These are phyloP conservation scores for Plicaturopsis crispa DNA, from an alignment of 768 basidiomycete species.

Conservation along the genomic window DNA sequence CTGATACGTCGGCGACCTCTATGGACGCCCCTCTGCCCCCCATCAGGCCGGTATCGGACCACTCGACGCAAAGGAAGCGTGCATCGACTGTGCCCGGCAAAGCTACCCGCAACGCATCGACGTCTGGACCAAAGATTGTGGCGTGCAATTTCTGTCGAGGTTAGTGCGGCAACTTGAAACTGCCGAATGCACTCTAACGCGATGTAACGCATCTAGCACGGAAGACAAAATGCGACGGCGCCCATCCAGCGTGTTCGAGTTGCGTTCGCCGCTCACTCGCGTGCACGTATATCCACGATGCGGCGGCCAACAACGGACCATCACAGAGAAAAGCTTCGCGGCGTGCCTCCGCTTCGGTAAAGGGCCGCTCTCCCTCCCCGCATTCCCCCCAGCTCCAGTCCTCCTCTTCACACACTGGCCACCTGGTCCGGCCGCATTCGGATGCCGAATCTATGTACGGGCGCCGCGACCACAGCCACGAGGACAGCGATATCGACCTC, in stretches of 20 bases:
- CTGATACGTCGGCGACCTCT: slow-evolving; percentile 48
- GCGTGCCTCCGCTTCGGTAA: slow-evolving; percentile 39
- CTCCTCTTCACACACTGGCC: too few species aligned
- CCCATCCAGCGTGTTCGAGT: slow-evolving; percentile 59
- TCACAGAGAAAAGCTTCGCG: slow-evolving; percentile 26
- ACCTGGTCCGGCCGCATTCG: slow-evolving; percentile 42
- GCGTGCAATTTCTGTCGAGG: slow-evolving; percentile 88
- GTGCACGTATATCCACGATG: not conserved
- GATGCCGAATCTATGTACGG: slow-evolving; percentile 30
- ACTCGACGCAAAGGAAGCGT: slow-evolving; percentile 61
- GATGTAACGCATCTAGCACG: slow-evolving; percentile 58
- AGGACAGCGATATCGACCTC: slow-evolving; percentile 46
- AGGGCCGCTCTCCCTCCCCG: slow-evolving; percentile 42
- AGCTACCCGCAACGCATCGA: slow-evolving; percentile 47
- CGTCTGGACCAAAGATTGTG: slow-evolving; percentile 78
- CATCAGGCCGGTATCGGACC: slow-evolving; percentile 58
- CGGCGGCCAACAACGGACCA: not conserved
- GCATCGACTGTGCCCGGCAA: slow-evolving; percentile 64
- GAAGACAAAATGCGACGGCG: slow-evolving; percentile 85
- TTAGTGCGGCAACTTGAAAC: slow-evolving; percentile 24
- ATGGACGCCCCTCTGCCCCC: slow-evolving; percentile 50
- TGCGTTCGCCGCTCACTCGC: not conserved
- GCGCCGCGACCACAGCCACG: slow-evolving; percentile 31
- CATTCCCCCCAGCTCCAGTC: slow-evolving; percentile 38
- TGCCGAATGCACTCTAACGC: slow-evolving; percentile 2